Percentiles rank a stretch among this genome's conserved stretches.
Conservation (phyloP, 257 asterid genomes). For the Solanum acaule region DNA sequence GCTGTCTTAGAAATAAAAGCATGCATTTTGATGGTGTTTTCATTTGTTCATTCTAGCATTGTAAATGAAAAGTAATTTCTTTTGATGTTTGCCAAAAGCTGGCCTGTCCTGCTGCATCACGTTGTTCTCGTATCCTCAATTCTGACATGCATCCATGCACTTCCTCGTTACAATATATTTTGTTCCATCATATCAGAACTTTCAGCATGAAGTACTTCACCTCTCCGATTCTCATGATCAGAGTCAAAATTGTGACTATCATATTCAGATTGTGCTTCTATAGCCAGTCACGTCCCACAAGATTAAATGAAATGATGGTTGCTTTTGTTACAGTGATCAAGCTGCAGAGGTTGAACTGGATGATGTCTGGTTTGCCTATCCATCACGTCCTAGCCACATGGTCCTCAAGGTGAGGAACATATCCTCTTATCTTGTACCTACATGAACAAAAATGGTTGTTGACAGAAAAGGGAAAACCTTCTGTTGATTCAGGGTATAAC, state of each 20-base stretch:
- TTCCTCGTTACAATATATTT: neutral
- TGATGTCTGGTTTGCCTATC: slow-evolving; percentile 89
- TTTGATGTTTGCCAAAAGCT: neutral
- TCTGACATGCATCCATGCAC: neutral
- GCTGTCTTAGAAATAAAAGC: neutral
- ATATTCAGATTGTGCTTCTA: neutral
- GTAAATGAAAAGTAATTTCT: neutral
- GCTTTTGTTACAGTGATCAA: slow-evolving; percentile 36
- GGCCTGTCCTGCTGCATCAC: neutral
- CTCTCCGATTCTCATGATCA: neutral
- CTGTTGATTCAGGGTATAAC: slow-evolving; percentile 53
- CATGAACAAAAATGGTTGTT: neutral
- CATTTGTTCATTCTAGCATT: neutral
- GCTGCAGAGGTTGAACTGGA: slow-evolving; percentile 75
- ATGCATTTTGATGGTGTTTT: neutral
- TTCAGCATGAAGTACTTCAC: neutral
- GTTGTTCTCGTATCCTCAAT: neutral
- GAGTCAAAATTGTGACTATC: neutral
- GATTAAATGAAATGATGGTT: neutral
- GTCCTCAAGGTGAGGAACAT: slow-evolving; percentile 56
- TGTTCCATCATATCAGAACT: neutral
- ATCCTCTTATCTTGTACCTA: neutral
- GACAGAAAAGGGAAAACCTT: neutral
- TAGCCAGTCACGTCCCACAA: neutral
- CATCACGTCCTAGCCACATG: slow-evolving; percentile 77